Evolutionary conservation across 257 asterid species (phyloP).

Genomic region (Solanum chiquidenum): DNA sequence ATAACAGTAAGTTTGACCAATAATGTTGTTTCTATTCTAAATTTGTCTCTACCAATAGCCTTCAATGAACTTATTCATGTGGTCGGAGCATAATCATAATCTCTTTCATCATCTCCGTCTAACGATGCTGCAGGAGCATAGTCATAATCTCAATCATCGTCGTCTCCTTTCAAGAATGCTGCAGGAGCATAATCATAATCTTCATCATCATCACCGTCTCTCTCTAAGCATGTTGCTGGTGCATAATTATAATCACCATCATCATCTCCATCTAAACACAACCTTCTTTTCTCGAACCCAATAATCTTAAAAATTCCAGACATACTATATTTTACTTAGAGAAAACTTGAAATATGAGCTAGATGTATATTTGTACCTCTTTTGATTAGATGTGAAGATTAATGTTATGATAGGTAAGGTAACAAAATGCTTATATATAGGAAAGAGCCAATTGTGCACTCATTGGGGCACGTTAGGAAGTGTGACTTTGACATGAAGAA

Average conservation of each 20-base stretch:
- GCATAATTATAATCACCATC: background rate
- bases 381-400: background rate
- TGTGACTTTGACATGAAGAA: background rate
- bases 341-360: background rate
- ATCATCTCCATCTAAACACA: background rate
- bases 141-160: background rate
- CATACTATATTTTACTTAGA: background rate
- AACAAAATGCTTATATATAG: background rate
- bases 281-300: background rate
- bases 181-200: background rate
- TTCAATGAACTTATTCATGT: background rate
- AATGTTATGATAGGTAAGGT: background rate
- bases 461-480: too few relatives aligned
- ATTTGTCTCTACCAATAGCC: background rate
- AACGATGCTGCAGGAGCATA: background rate
- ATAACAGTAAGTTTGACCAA: background rate
- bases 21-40: background rate
- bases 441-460: background rate
- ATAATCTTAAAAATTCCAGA: background rate
- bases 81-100: background rate
- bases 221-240: background rate
- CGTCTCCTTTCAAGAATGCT: background rate
- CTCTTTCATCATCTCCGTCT: background rate
- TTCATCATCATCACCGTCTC: background rate
- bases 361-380: background rate